Conservation (phyloP, 345 rosid species). For the Eucalyptus regnans region DNA sequence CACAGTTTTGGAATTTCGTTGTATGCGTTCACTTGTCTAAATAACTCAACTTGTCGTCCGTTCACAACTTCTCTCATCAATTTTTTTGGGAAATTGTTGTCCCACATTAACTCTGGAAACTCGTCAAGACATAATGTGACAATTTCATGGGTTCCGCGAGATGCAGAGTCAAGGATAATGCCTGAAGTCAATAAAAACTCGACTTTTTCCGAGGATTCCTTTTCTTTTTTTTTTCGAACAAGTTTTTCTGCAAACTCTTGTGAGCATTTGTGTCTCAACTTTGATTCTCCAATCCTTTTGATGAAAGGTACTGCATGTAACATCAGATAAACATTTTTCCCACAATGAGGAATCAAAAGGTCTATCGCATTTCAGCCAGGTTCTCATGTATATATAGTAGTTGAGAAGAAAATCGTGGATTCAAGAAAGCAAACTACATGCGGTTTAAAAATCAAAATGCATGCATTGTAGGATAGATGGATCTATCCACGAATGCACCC, state of each 20-base stretch:
- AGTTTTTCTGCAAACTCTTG: neutral
- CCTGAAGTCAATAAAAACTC: neutral
- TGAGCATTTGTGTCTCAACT: neutral
- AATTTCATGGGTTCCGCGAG: neutral
- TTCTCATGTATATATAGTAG: neutral
- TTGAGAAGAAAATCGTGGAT: neutral
- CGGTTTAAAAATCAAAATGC: neutral
- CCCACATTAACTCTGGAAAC: neutral
- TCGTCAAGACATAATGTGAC: neutral
- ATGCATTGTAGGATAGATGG: neutral
- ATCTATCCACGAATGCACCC: neutral
- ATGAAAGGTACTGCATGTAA: neutral
- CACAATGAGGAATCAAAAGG: neutral
- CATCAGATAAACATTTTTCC: neutral
- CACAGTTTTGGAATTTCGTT: neutral
- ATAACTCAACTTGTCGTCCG: neutral
- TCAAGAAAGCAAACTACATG: neutral
- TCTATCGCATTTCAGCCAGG: neutral
- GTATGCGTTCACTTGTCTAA: neutral
- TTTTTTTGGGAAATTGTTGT: neutral
- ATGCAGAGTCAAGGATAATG: neutral
- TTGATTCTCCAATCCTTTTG: neutral
- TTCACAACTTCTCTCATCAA: neutral
- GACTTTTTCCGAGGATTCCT: fast-evolving
- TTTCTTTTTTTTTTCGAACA: fast-evolving